Conservation (phyloP, 495 filamentous ascomycete species). For the Hypoxylon trugodes region DNA sequence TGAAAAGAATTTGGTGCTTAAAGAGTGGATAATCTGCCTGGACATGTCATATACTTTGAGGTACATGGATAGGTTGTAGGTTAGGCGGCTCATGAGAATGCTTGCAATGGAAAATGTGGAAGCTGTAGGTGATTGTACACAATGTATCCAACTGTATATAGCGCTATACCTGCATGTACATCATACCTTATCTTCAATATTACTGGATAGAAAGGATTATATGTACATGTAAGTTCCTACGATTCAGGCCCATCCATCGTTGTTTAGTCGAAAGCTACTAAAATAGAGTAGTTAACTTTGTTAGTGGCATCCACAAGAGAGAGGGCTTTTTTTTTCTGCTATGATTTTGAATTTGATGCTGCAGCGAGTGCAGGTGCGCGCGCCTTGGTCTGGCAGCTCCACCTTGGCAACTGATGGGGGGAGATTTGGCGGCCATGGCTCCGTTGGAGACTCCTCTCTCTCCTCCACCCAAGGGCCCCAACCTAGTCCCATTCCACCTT, state of each 20-base stretch:
- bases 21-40: background rate
- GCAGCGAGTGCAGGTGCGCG: too few species aligned
- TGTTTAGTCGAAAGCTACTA: conserved; percentile 15
- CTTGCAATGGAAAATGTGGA: background rate
- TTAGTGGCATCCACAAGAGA: conserved; percentile 29
- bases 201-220: background rate
- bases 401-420: conserved; percentile 33
- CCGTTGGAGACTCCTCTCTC: conserved; percentile 23
- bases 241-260: too few species aligned
- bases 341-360: conserved; percentile 32
- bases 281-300: conserved; percentile 18
- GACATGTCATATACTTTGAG: background rate
- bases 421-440: conserved; percentile 23
- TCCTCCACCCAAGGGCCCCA: conserved; percentile 34
- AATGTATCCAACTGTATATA: background rate
- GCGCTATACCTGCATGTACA: too few species aligned
- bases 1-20: conserved; percentile 2
- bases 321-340: conserved; percentile 18
- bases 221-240: too few species aligned
- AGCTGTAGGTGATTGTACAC: background rate
- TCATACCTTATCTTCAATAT: too few species aligned
- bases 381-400: conserved; percentile 31
- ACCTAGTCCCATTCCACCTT: conserved; percentile 43
- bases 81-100: conserved; percentile 1
- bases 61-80: too few species aligned